A percentile compares a stretch with the other conserved stretches of the same genome.
Evolutionary conservation across 208 protist species (phyloP).

Genomic region (Entamoeba moshkovskii): DNA sequence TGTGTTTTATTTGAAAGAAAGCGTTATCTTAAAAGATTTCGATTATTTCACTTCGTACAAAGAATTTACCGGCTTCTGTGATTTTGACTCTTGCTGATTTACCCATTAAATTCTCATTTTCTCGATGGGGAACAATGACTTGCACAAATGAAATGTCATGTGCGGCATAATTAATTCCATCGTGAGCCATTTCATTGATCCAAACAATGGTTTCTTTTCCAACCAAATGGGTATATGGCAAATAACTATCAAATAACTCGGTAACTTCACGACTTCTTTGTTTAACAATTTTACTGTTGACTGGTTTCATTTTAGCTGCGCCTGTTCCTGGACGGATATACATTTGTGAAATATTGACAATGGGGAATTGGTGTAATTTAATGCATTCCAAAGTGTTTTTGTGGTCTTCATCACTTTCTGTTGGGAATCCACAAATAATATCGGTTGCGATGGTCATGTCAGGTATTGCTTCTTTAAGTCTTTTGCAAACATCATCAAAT

Average conservation of each 20-base stretch:
- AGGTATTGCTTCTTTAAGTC: neutral
- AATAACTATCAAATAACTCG: neutral
- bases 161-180: neutral
- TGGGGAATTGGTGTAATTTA: neutral
- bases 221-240: neutral
- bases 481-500: neutral
- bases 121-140: neutral
- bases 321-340: slow-evolving; percentile 5
- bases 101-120: neutral
- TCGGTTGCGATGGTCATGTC: slow-evolving; percentile 12
- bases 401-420: slow-evolving; percentile 25
- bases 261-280: neutral
- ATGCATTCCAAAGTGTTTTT: neutral
- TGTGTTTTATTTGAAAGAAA: neutral
- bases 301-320: slow-evolving; percentile 1
- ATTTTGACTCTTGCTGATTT: neutral
- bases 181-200: neutral
- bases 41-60: neutral
- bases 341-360: slow-evolving; percentile 22
- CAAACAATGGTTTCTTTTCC: neutral
- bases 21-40: neutral
- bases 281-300: neutral
- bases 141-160: neutral
- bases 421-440: slow-evolving; percentile 21
- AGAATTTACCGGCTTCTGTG: neutral